Evolutionary conservation across 768 basidiomycete genomes (phyloP), one percentile per base, ranked within the genome.

Genomic region (Boletellus ananiceps): DNA sequence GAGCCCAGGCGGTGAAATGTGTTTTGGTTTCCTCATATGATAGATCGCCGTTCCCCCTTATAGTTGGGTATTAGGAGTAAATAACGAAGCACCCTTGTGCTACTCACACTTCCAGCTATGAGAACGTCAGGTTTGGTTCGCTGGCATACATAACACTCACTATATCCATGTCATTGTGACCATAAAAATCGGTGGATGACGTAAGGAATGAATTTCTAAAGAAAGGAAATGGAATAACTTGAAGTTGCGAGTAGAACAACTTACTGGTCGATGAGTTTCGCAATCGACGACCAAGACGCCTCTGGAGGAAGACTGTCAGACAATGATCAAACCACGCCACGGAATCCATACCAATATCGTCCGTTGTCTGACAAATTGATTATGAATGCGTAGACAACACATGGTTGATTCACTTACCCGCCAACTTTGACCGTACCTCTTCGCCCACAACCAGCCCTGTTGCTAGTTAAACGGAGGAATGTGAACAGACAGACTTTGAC

Each of bases 1-100:
- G 64, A 32, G 82, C 82, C 84, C 84, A 86, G 0, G 80, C 82
- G 0, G 83, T 85, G 60, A 85, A 86, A 60, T 86, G 84, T 3
- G 82, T 74, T 62, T 85, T 85, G 21, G 75, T 66, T 65, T 86
- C 84, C 13, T 86, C 82, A 57, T 72, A 76, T 0, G 78, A 77
- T 39, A 85, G 68, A 29, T 76, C 68, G 13, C 81, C 83, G 50
- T 86, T 85, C 18, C 84, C 84, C 21, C 82, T 84, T 58, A 18
- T 7, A 31, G 15, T n/a, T 42, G 4, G 19, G 21, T 35, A 35
- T 47, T 33, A 47, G 42, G 4, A 11, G 12, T 29, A 21, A n/a
- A 18, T 15, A 14, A 40, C 2, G 11, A n/a, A 33, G 19, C 13
- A 32, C 29, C 8, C 27, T 4, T 16, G 4, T 33, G 5, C 40